Base-by-base conservation (phyloP, 805 yeast species). In the Saccharomyces cerevisiae region DNA sequence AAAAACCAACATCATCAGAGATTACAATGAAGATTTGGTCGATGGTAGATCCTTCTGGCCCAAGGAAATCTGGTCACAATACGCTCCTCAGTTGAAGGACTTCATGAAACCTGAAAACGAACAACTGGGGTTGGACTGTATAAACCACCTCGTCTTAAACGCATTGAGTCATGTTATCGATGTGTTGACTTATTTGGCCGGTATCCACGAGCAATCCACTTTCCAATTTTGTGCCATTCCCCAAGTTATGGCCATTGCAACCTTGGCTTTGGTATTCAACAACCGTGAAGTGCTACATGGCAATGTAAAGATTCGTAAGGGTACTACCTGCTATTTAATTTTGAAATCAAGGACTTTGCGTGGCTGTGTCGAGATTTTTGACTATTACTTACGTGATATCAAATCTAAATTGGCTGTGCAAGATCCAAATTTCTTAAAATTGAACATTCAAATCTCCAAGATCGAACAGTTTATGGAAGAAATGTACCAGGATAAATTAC, bases 41-140 rank as follows among this genome's bases (percentile, higher is more conserved):
- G 98, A 92, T 68, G 95, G 95, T 47, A 81, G 99, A 68, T 84
- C 95, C 0, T 94, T 94, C 73, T 94, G 96, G 94, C 99, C 99
- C 24, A 79, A 82, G 63, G 98, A 94, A 69, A 82, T 90, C 55
- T 94, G 98, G 98, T 74, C 82, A 41, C 83, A 86, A 61, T 87
- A 94, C 70, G 80, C 90, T n/a, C 73, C 76, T 46, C 70, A 74
- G 49, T 76, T 91, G 61, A 73, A 79, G 5, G 83, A 84, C 57
- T 87, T 91, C 69, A 67, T 76, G 51, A 65, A 71, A 29, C 77
- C 80, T 2, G 77, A 79, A 59, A 70, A 78, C 56, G 60, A 70
- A 47, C 64, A 70, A 29, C 70, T 77, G 27, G 98, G 91, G 13
- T 74, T 89, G 41, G 72, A 79, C 59, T 92, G 98, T 74, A 79